Percentiles rank a stretch among this genome's conserved stretches.
These are phyloP conservation scores for Adansonia grandidieri DNA, from an alignment of 441 rosid genomes.

Conservation along the genomic window DNA sequence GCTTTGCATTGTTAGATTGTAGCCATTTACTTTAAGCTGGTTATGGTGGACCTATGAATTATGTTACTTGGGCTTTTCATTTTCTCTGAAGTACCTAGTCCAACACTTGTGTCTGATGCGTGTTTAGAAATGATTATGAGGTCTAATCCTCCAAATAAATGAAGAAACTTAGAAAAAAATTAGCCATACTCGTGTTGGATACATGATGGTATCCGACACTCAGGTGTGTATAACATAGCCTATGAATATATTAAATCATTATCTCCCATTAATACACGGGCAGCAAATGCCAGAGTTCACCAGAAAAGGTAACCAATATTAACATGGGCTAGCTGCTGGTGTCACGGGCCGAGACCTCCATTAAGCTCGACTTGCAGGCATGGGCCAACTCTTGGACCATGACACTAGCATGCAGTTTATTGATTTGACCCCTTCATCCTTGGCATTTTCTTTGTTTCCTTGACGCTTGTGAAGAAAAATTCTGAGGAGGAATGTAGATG, in stretches of 20 bases:
- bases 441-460: constrained; percentile 34
- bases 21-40: neutral
- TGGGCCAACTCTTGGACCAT: too few relatives aligned
- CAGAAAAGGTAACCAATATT: neutral
- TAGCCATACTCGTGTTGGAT: too few relatives aligned
- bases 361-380: too few relatives aligned
- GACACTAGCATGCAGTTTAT: neutral
- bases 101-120: too few relatives aligned
- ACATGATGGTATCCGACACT: neutral
- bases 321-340: too few relatives aligned
- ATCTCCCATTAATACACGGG: neutral
- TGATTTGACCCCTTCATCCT: neutral
- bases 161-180: too few relatives aligned
- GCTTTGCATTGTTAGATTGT: neutral
- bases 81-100: neutral
- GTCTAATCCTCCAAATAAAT: too few relatives aligned
- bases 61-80: neutral
- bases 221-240: neutral
- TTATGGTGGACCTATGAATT: neutral
- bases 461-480: constrained; percentile 58
- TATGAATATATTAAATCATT: neutral
- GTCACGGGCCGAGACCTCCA: too few relatives aligned
- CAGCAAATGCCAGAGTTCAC: neutral
- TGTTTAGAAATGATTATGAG: too few relatives aligned
- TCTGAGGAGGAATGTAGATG: constrained; percentile 75